Evolutionary conservation across 768 basidiomycete species (phyloP).

Genomic region (Exsudoporus frostii): DNA sequence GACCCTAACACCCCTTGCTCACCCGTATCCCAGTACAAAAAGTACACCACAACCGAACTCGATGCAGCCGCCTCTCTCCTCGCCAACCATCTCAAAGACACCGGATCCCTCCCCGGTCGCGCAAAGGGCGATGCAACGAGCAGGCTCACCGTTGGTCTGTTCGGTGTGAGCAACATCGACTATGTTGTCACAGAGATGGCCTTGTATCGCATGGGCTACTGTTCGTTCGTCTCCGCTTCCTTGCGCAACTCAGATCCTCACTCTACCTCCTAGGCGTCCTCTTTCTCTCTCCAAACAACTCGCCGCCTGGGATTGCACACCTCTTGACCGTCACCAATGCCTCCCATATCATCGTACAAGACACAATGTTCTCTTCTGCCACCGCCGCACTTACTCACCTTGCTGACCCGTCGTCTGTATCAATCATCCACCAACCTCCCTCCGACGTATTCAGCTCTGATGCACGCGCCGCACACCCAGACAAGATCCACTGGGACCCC

Average conservation of each 20-base stretch:
- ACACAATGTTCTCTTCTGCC: conserved; percentile 12
- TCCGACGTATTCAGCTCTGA: conserved; percentile 13
- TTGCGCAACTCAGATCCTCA: not conserved
- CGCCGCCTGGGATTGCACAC: conserved; percentile 43
- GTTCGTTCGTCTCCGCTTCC: conserved; percentile 10
- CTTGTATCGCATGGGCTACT: conserved; percentile 32
- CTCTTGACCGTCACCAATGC: conserved; percentile 32
- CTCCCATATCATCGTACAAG: conserved; percentile 23
- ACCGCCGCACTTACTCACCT: conserved; percentile 15
- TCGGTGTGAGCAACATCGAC: conserved; percentile 28
- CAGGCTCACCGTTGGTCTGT: conserved; percentile 23
- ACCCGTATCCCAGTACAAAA: conserved; percentile 17
- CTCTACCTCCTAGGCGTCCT: conserved; percentile 22
- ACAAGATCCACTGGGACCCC: conserved; percentile 22
- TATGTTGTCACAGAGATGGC: conserved; percentile 26
- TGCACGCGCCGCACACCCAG: conserved; percentile 15
- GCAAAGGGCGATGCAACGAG: conserved; percentile 23
- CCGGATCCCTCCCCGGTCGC: conserved; percentile 20
- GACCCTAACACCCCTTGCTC: not conserved
- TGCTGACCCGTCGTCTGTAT: conserved; percentile 19
- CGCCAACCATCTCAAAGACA: conserved; percentile 22
- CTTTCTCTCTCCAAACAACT: conserved; percentile 44
- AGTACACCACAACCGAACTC: conserved; percentile 23
- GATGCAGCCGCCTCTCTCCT: conserved; percentile 28
- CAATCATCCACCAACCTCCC: conserved; percentile 22